phyloP scores from a whole-genome alignment of 192 early-diverging fungal genomes.

The Umbelopsis vinacea region DNA sequence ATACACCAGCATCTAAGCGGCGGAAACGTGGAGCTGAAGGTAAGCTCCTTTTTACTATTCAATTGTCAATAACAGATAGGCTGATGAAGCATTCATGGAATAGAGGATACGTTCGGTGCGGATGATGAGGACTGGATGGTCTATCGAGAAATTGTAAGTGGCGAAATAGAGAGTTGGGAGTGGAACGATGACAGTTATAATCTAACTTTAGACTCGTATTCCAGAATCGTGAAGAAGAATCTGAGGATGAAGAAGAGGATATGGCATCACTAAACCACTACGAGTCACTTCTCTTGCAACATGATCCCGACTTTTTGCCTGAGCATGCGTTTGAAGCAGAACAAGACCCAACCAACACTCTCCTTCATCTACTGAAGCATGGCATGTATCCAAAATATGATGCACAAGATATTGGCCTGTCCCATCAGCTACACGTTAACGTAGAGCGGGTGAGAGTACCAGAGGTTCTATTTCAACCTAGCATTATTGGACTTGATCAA shows the following conservation, averaged over 20 bases:
- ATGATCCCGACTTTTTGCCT: constrained; percentile 78
- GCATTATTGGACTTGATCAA: constrained; percentile 85
- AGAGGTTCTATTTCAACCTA: constrained; percentile 89
- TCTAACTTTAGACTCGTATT: constrained; percentile 38
- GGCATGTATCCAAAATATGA: constrained; percentile 63
- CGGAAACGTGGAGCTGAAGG: constrained; percentile 65
- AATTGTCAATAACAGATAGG: background rate
- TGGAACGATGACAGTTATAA: background rate
- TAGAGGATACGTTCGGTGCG: constrained; percentile 93
- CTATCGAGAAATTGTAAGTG: constrained; percentile 85
- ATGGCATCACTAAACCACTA: constrained; percentile 67
- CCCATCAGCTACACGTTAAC: constrained; percentile 87
- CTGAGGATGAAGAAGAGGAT: constrained; percentile 80
- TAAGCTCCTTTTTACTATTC: constrained; percentile 15
- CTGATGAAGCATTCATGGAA: background rate
- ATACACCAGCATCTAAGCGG: constrained; percentile 54
- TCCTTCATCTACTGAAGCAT: constrained; percentile 74
- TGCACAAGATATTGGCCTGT: constrained; percentile 65
- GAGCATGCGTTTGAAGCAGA: constrained; percentile 72
- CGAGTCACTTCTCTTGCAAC: constrained; percentile 69
- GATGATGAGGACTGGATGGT: constrained; percentile 93
- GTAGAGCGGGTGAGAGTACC: constrained; percentile 90
- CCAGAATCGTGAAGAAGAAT: constrained; percentile 71
- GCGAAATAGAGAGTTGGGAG: background rate
- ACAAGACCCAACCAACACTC: constrained; percentile 67